Base-by-base conservation (phyloP, 2,329 filamentous ascomycete genomes). In the Exophiala bonariae region DNA sequence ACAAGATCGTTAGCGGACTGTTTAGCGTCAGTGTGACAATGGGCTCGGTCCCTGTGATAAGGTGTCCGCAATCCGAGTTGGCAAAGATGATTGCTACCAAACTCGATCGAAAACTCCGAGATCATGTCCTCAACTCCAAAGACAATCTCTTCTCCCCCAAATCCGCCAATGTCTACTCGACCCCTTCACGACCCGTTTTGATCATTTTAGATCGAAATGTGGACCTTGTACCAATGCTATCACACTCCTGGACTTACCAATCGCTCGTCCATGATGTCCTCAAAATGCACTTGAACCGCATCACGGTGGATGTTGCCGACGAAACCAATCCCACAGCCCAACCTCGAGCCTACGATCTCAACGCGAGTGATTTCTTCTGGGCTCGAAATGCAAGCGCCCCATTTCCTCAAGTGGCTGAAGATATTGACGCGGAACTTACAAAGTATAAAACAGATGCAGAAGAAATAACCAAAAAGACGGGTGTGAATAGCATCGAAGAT, bases 21-120 rank as follows among this genome's bases (percentile, higher is more conserved):
- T 99, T 97, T 71, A 96, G 91, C 55, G 93, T 99, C 39, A 86
- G 93, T 50, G 93, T 95, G n/a, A 99, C 93, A 4, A 96, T 96
- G 89, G 92, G 90, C 50, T 84, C 91, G 2, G 96, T 99, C 58
- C 93, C 93, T 5, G 90, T 99, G 58, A 97, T 99, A 61, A 80
- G 93, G 57, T 96, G 89, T 63, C 91, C 93, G 5, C 96, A 93
- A 65, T 89, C 86, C 40, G 91, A 89, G 28, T 89, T 93, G 3
- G 92, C 93, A 11, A 92, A 97, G 65, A 86, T 96, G 76, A 95
- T 99, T 57, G 87, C 90, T 11, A 87, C 88, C 11, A 96, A 95
- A 63, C 82, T 99, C 18, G 93, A 99, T 66, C 85, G 93, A 50
- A 99, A 97, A 67, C 81, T 99, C 17, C 85, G 93, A 61, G 93